These are phyloP conservation scores for Populus hybrid DNA, from an alignment of 441 rosid species.

Conservation along the genomic window DNA sequence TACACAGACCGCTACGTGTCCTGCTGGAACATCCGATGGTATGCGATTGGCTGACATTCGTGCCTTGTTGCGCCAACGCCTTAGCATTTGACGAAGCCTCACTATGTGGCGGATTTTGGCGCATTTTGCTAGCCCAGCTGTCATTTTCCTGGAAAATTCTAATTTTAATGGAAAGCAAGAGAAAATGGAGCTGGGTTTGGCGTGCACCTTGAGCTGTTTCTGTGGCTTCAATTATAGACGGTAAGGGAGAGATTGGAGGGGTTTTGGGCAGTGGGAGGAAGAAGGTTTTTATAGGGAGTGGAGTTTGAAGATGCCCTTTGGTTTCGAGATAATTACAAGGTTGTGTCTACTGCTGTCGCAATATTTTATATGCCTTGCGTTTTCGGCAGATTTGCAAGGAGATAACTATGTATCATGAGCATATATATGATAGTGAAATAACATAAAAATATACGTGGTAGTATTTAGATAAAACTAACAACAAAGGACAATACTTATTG, in stretches of 20 bases:
- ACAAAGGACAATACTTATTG: conserved; percentile 9
- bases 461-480: conserved; percentile 7
- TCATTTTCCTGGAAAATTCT: conserved; percentile 33
- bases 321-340: conserved; percentile 39
- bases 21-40: conserved; percentile 86
- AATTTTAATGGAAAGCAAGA: background rate
- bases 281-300: conserved; percentile 33
- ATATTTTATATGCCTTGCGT: background rate
- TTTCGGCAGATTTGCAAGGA: conserved; percentile 13
- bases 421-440: conserved; percentile 6
- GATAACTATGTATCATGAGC: background rate
- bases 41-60: conserved; percentile 45
- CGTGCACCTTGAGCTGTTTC: conserved; percentile 6
- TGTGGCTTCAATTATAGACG: background rate
- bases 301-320: conserved; percentile 25
- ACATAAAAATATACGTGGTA: background rate
- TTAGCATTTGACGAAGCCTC: conserved; percentile 74
- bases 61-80: conserved; percentile 84
- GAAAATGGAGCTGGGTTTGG: background rate
- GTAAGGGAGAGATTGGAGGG: conserved; percentile 26
- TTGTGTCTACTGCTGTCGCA: conserved; percentile 20
- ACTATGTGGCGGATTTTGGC: conserved; percentile 90
- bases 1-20: conserved; percentile 86
- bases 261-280: conserved; percentile 15
- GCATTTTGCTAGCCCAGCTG: conserved; percentile 61